Conservation (phyloP, 345 rosid genomes). For the Xanthoceras sorbifolium region DNA sequence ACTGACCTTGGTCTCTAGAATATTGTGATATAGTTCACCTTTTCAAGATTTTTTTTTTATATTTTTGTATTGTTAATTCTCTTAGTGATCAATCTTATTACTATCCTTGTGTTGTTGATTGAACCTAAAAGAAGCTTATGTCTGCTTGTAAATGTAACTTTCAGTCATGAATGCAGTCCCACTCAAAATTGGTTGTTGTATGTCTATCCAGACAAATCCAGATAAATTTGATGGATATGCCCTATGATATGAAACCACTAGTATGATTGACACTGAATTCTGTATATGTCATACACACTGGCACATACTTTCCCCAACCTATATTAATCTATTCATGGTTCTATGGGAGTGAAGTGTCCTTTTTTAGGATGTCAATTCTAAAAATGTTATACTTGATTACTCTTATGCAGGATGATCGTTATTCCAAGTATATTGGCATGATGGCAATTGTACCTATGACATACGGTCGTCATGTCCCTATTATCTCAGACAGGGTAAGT, state of each 20-base stretch:
- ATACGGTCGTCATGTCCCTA: slow-evolving; percentile 95
- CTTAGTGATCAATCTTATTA: neutral
- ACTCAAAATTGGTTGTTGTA: neutral
- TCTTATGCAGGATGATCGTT: slow-evolving; percentile 78
- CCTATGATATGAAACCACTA: neutral
- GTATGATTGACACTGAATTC: neutral
- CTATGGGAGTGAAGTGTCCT: neutral
- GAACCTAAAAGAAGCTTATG: neutral
- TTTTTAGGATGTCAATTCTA: slow-evolving; percentile 12
- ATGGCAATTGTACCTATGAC: slow-evolving; percentile 98
- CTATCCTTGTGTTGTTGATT: neutral
- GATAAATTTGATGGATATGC: neutral
- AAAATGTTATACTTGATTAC: slow-evolving; percentile 3
- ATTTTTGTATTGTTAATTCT: neutral
- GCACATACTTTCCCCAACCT: neutral
- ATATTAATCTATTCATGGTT: neutral
- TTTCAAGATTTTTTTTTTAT: neutral
- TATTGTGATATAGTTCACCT: neutral
- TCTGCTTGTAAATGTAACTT: neutral
- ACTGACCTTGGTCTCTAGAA: neutral
- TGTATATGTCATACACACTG: neutral
- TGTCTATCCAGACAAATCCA: neutral
- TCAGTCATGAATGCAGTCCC: neutral
- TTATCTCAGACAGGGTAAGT: slow-evolving; percentile 81
- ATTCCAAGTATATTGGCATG: slow-evolving; percentile 76